phyloP scores from a whole-genome alignment of 108 stramenopile species.

The Craspedostauros australis region DNA sequence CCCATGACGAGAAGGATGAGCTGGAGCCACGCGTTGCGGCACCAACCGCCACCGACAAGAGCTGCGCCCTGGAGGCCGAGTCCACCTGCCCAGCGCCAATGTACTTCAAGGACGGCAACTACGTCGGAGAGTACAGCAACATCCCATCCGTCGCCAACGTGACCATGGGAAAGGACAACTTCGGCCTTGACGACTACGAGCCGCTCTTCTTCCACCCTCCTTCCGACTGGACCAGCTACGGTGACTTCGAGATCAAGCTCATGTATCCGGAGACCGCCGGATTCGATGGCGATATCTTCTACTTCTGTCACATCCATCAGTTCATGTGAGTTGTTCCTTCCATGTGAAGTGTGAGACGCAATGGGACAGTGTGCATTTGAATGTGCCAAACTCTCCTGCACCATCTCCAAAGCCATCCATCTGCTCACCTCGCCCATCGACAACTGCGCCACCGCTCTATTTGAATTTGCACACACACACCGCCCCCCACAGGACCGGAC shows the following conservation, averaged over 20 bases:
- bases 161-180: constrained; percentile 32
- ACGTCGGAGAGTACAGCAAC: constrained; percentile 50
- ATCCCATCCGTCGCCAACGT: constrained; percentile 10
- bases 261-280: constrained; percentile 42
- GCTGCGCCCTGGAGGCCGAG: constrained; percentile 18
- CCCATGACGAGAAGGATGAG: constrained; percentile 74
- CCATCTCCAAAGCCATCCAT: background rate
- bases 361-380: background rate
- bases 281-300: constrained; percentile 74
- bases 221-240: constrained; percentile 59
- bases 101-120: constrained; percentile 65
- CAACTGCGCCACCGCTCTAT: background rate
- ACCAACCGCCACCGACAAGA: constrained; percentile 8
- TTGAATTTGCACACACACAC: constrained; percentile 20
- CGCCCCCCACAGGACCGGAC: constrained; percentile 60
- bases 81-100: constrained; percentile 72
- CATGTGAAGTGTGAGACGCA: background rate
- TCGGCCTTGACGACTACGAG: constrained; percentile 82
- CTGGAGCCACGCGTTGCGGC: constrained; percentile 65
- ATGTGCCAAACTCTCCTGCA: constrained; percentile 1
- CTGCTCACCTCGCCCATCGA: background rate
- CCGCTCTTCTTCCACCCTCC: constrained; percentile 73
- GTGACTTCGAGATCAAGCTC: constrained; percentile 51
- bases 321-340: constrained; percentile 13
- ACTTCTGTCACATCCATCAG: constrained; percentile 80